Percentiles rank a stretch among this genome's conserved stretches.
phyloP scores from a whole-genome alignment of 2,329 filamentous ascomycete species.

The Colletotrichum sp. region DNA sequence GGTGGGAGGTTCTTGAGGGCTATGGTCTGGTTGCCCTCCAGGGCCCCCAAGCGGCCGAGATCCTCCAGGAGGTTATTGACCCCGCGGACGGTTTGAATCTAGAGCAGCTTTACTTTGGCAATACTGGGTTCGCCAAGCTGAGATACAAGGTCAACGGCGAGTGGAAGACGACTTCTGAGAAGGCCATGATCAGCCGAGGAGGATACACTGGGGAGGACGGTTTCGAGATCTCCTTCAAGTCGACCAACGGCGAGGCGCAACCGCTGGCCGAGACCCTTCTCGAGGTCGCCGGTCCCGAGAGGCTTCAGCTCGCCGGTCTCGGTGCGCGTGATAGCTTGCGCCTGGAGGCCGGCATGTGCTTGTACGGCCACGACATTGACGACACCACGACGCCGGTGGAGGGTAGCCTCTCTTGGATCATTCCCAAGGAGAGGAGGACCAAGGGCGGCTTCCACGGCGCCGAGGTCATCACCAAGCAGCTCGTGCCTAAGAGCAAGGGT shows the following conservation, averaged over 20 bases:
- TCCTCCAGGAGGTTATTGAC: constrained; percentile 69
- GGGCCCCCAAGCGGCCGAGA: constrained; percentile 76
- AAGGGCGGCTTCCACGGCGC: constrained; percentile 84
- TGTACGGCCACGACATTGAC: constrained; percentile 98
- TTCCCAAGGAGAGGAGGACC: constrained; percentile 76
- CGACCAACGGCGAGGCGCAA: constrained; percentile 40
- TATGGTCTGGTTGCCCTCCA: constrained; percentile 89
- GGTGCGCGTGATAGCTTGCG: constrained; percentile 91
- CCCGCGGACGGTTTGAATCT: constrained; percentile 60
- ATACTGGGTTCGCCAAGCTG: constrained; percentile 70
- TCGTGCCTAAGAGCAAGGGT: constrained; percentile 75
- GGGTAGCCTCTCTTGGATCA: constrained; percentile 73
- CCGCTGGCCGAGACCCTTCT: constrained; percentile 63
- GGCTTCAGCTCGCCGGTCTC: constrained; percentile 81
- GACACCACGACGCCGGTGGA: constrained; percentile 71
- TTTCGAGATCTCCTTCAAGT: constrained; percentile 86
- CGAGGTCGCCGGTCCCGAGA: constrained; percentile 64
- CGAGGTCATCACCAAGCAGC: constrained; percentile 76
- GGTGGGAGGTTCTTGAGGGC: constrained; percentile 73
- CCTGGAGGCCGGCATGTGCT: constrained; percentile 96
- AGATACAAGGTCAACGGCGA: constrained; percentile 57
- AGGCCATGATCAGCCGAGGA: constrained; percentile 76
- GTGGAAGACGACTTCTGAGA: constrained; percentile 51
- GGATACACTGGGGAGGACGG: constrained; percentile 99
- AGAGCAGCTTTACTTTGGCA: constrained; percentile 80